Percentiles rank a stretch among this genome's conserved stretches.
These are phyloP conservation scores for Scleromitrula shiraiana DNA, from an alignment of 2,329 filamentous ascomycete species.

Conservation along the genomic window DNA sequence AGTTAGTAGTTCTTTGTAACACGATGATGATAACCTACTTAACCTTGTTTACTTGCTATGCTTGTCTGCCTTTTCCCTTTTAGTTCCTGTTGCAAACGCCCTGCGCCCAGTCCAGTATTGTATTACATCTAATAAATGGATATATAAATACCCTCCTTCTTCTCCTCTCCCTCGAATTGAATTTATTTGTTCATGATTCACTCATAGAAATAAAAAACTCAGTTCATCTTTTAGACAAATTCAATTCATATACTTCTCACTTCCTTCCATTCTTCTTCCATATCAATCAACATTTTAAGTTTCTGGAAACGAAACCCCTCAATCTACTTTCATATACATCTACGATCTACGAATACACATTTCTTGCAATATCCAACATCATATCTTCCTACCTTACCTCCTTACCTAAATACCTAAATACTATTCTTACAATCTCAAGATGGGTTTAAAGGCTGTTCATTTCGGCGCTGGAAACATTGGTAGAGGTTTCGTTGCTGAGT, in stretches of 20 bases:
- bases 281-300: neutral
- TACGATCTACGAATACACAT: neutral
- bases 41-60: no score
- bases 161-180: no score
- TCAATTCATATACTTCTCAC: neutral
- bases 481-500: constrained; percentile 28
- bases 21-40: no score
- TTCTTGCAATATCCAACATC: neutral
- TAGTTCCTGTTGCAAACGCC: neutral
- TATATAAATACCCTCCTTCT: no score
- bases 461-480: constrained; percentile 84
- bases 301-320: neutral
- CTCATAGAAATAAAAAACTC: no score
- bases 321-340: neutral
- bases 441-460: constrained; percentile 63
- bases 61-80: no score
- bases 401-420: neutral
- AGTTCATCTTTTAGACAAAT: no score
- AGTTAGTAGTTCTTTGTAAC: no score
- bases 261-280: neutral
- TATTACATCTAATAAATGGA: no score
- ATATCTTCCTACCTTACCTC: neutral
- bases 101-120: neutral
- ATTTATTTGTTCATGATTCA: no score
- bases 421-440: constrained; percentile 8